Evolutionary conservation across 495 filamentous ascomycete genomes (phyloP), one percentile per base, ranked within the genome.

Genomic region (Talaromyces thailandensis): DNA sequence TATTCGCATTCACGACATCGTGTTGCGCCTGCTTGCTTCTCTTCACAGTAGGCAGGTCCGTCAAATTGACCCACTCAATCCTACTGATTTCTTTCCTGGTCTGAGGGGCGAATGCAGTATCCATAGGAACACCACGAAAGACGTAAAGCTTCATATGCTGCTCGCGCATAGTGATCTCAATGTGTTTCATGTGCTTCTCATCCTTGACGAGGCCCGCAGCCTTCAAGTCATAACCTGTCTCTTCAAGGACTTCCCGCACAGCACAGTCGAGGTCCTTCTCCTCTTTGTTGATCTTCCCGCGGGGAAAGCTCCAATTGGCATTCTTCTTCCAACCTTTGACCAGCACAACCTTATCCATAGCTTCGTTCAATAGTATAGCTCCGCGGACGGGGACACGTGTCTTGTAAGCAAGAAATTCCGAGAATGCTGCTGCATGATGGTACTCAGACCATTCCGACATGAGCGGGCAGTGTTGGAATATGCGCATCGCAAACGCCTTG

Each of bases 241-340:
- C 94, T 68, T 98, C 94, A 63, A 92, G 93, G 0, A 96, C 92
- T 67, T 98, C 94, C 57, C 94, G 84, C 24, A 96, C 83, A 8
- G 94, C 94, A 70, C 94, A 98, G 64, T 90, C 90, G 40, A 96
- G 74, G 64, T 98, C 93, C 51, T 87, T 86, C 75, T 98, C 94
- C 68, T 93, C 88, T 75, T 93, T 93, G 73, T 97, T 96, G 73
- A 98, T 97, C 73, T 98, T 98, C 6, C 94, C 94, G 40, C 94
- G 74, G 0, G 94, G 94, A 62, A 98, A 98, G 68, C 92, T 96
- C 95, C 95, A 98, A 67, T 87, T 93, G 5, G 93, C 87, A 14
- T 88, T 88, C 70, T 96, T 97, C 80, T 97, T 98, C 89, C 92
- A 98, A 25, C 94, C 95, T 68, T 96, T 94, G 35, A 98, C 94